Percentiles rank a stretch among this genome's conserved stretches.
Conservation (phyloP, 257 asterid genomes). For the Solanum arcanum region DNA sequence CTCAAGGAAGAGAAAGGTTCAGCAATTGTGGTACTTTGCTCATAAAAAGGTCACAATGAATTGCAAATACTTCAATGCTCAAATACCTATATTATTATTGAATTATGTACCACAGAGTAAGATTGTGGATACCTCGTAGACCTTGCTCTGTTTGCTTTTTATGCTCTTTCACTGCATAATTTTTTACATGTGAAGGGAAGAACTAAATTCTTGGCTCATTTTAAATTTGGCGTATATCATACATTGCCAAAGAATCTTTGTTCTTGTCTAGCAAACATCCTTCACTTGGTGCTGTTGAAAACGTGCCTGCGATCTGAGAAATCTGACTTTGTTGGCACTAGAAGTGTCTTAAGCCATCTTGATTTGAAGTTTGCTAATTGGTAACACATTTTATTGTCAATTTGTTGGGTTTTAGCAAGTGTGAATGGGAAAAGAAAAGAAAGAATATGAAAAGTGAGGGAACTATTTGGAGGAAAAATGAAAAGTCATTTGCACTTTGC, state of each 20-base stretch:
- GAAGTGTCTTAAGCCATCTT: not conserved
- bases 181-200: not conserved
- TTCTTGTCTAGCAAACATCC: not conserved
- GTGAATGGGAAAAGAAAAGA: too few relatives aligned
- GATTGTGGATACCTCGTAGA: not conserved
- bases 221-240: too few relatives aligned
- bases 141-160: not conserved
- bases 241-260: too few relatives aligned
- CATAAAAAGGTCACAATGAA: not conserved
- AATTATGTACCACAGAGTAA: not conserved
- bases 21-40: not conserved
- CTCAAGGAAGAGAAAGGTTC: not conserved
- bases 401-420: too few relatives aligned
- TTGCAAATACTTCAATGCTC: not conserved
- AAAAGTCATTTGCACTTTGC: too few relatives aligned
- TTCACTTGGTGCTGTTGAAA: not conserved
- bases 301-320: not conserved
- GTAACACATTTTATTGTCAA: not conserved
- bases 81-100: not conserved
- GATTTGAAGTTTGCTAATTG: not conserved
- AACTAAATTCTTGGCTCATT: not conserved
- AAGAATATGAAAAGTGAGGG: too few relatives aligned
- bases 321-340: not conserved
- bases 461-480: too few relatives aligned
- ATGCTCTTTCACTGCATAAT: not conserved